Conservation (phyloP, 192 early-diverging fungal genomes). For the Backusella morwellensis region DNA sequence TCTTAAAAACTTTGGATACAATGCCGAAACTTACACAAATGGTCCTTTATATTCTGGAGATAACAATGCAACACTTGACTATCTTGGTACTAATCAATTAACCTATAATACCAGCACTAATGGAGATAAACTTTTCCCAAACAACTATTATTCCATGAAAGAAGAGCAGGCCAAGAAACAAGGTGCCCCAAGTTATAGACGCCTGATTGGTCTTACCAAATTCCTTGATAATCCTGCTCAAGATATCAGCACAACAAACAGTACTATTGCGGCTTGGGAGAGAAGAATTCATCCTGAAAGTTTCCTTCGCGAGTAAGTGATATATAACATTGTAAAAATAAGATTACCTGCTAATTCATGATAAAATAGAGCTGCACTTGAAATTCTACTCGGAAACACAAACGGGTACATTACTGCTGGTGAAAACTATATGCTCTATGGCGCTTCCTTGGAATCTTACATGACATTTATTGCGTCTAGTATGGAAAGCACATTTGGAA, state of each 20-base stretch:
- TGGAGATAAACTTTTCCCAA: neutral
- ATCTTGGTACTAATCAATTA: neutral
- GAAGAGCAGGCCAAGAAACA: neutral
- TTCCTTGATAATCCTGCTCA: neutral
- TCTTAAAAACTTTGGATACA: neutral
- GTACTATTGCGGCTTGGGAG: neutral
- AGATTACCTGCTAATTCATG: neutral
- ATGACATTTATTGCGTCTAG: neutral
- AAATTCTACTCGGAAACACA: neutral
- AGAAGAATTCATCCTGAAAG: neutral
- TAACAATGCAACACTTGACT: neutral
- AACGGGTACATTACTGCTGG: neutral
- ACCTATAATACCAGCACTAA: neutral
- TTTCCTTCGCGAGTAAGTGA: neutral
- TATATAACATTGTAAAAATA: neutral
- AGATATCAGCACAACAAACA: neutral
- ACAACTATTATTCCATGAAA: neutral
- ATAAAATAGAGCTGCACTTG: neutral
- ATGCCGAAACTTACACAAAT: neutral
- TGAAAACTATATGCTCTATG: neutral
- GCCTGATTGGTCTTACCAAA: constrained; percentile 2
- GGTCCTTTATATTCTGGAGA: neutral
- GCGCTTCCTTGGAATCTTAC: neutral
- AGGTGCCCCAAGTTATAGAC: neutral
- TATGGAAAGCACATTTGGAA: constrained; percentile 1